These are phyloP conservation scores for Fusarium oxysporum DNA, from an alignment of 2,329 filamentous ascomycete genomes.

Conservation along the genomic window DNA sequence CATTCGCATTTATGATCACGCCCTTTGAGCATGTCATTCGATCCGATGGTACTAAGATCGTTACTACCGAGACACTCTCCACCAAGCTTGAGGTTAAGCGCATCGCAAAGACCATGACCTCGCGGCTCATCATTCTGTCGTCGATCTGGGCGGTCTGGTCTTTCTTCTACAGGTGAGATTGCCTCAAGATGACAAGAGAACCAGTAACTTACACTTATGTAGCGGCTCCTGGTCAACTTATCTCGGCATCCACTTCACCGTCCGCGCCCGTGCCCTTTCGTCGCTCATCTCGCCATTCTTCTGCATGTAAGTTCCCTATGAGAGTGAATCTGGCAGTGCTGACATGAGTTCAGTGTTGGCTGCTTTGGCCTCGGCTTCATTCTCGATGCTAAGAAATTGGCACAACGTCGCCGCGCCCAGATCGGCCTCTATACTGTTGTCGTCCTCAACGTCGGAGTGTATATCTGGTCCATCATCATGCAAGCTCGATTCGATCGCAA, in stretches of 20 bases:
- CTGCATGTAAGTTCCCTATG: not conserved
- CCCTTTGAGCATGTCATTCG: conserved; percentile 13
- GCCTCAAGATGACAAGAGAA: rapidly evolving
- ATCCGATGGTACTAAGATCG: conserved; percentile 17
- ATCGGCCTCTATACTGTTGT: conserved; percentile 8
- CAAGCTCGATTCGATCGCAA: conserved; percentile 2
- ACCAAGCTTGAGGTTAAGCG: conserved; percentile 14
- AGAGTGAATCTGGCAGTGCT: rapidly evolving
- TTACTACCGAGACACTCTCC: conserved; percentile 3
- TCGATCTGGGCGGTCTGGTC: conserved; percentile 12
- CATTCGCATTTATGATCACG: conserved; percentile 10
- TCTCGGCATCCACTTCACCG: conserved; percentile 15
- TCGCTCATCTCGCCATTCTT: conserved; percentile 17
- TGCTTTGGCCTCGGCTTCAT: conserved; percentile 16
- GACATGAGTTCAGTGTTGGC: not conserved
- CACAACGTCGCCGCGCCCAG: conserved; percentile 15
- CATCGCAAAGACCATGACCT: conserved; percentile 17
- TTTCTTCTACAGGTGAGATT: conserved; percentile 7
- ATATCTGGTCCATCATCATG: conserved; percentile 22
- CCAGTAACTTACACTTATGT: rapidly evolving
- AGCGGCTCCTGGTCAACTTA: conserved; percentile 21
- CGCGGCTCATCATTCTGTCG: not conserved
- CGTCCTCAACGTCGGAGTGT: conserved; percentile 2
- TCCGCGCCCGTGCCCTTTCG: conserved; percentile 7
- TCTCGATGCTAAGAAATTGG: not conserved